Evolutionary conservation across 2,329 filamentous ascomycete species (phyloP), one percentile per base, ranked within the genome.

Genomic region (Aureobasidium pullulans): DNA sequence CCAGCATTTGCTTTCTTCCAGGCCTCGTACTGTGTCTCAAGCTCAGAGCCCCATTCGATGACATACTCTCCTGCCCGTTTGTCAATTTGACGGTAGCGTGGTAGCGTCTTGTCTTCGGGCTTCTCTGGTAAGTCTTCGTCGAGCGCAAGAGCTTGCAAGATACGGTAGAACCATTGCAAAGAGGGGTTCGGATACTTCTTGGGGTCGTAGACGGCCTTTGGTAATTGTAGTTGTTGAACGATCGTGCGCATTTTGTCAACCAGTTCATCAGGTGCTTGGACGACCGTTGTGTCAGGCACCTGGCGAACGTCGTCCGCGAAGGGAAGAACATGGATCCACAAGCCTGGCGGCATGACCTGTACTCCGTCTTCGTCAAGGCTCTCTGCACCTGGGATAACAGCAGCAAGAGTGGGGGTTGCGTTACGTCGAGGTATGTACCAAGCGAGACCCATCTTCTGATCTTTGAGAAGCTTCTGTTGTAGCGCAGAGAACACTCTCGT

Each of bases 81-180:
- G 71, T 91, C 84, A 59, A 99, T 97, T 65, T 95, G 90, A 65
- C 83, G 87, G 73, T 87, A 91, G 66, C 88, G 90, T 1, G 94
- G 94, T 13, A 89, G 71, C 0, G 94, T 97, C 64, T 88, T 86
- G 69, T 99, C 94, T 52, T 86, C 82, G 1, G 82, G 78, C 47
- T 81, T 75, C 19, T 88, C 86, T 0, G 92, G 92, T 1, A 96
- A 76, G 65, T 96, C 92, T 70, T 99, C 94, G 37, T 96, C 92
- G 0, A 99, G 79, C 0, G 94, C 94, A 60, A 96, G 81, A 6
- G 89, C 88, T 73, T 99, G 94, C 0, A 99, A 77, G 47, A 99
- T 96, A 62, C 85, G 87, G 77, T 97, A 99, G 75, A 97, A 94
- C 92, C 93, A 99, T 74, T 99, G 94, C 28, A 99, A 79, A 8